These are phyloP conservation scores for Capronia epimyces DNA, from an alignment of 2,329 filamentous ascomycete species.

Conservation along the genomic window DNA sequence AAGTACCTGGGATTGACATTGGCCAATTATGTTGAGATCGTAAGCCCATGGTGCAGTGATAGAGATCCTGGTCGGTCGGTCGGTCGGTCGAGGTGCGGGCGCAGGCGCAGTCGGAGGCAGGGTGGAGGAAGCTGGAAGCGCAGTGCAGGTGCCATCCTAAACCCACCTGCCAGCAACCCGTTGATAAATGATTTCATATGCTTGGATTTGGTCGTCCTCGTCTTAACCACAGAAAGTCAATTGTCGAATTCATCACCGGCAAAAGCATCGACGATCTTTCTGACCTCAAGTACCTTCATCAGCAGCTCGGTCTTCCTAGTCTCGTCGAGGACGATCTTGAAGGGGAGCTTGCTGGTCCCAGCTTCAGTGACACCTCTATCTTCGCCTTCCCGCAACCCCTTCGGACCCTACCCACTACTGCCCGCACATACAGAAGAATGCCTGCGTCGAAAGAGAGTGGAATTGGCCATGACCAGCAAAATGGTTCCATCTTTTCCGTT, in stretches of 20 bases:
- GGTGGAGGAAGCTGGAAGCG: background rate
- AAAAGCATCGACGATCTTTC: conserved; percentile 44
- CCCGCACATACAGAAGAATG: conserved; percentile 38
- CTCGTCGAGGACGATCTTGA: conserved; percentile 37
- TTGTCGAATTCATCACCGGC: conserved; percentile 56
- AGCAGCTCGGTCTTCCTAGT: conserved; percentile 25
- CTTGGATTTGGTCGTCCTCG: conserved; percentile 26
- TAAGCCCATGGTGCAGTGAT: too few relatives aligned
- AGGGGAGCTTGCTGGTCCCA: conserved; percentile 35
- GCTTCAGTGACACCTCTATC: conserved; percentile 33
- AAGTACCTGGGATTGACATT: too few relatives aligned
- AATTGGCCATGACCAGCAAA: conserved; percentile 49
- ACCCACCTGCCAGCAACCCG: conserved; percentile 4
- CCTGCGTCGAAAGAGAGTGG: conserved; percentile 41
- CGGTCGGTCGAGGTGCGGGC: too few relatives aligned
- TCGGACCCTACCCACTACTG: conserved; percentile 29
- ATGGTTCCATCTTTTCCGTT: conserved; percentile 66
- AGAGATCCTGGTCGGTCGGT: too few relatives aligned
- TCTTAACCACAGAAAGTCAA: conserved; percentile 25
- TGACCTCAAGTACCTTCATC: conserved; percentile 24
- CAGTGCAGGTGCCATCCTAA: background rate
- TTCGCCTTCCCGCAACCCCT: conserved; percentile 27
- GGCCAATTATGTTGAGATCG: too few relatives aligned
- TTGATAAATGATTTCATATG: conserved; percentile 23
- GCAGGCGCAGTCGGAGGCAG: background rate